phyloP scores from a whole-genome alignment of 306 rosid species.

The Canavalia gladiata region DNA sequence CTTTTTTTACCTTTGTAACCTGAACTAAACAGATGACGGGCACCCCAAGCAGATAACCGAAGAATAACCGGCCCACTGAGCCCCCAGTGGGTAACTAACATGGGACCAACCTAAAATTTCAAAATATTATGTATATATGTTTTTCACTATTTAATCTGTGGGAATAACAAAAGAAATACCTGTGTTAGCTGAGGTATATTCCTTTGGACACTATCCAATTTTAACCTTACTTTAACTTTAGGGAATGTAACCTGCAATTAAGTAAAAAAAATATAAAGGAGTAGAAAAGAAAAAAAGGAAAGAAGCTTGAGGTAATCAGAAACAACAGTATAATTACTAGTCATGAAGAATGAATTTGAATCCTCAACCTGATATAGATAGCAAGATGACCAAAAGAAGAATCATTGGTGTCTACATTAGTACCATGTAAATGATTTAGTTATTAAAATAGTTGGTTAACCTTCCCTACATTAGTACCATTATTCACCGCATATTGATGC shows the following conservation, averaged over 20 bases:
- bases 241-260: conserved; percentile 78
- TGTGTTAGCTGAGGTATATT: conserved; percentile 84
- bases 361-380: conserved; percentile 18
- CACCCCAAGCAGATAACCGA: conserved; percentile 96
- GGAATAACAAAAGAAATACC: conserved; percentile 53
- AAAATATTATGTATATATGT: conserved; percentile 31
- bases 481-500: background rate
- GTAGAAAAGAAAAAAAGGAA: conserved; percentile 13
- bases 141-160: conserved; percentile 37
- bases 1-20: conserved; percentile 69
- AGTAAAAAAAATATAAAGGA: conserved; percentile 2
- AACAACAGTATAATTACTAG: conserved; percentile 14
- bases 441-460: conserved; percentile 6
- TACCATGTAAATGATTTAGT: conserved; percentile 10
- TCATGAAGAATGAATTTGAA: conserved; percentile 27
- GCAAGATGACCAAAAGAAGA: background rate
- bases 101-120: conserved; percentile 78
- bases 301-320: conserved; percentile 18
- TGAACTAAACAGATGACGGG: conserved; percentile 77
- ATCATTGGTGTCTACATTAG: background rate
- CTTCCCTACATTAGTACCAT: background rate
- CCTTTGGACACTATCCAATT: conserved; percentile 66
- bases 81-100: conserved; percentile 97
- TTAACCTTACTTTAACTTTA: conserved; percentile 78
- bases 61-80: conserved; percentile 95